Evolutionary conservation across 2,329 filamentous ascomycete genomes (phyloP), one percentile per base, ranked within the genome.

Genomic region (Fusarium lateritium): DNA sequence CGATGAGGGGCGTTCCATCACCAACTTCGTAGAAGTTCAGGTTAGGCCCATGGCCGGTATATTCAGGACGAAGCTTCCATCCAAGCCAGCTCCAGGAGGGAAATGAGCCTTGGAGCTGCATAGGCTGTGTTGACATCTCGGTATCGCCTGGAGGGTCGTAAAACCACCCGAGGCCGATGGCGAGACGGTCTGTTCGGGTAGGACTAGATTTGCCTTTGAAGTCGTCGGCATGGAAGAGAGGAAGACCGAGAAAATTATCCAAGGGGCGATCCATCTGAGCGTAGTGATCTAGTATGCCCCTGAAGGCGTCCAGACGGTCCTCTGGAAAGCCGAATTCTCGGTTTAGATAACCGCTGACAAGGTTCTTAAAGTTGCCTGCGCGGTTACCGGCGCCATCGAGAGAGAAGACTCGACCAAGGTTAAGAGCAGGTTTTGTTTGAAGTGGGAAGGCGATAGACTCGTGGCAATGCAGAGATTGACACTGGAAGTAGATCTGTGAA

Each of bases 71-170:
- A 9, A 75, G 63, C 26, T 73, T 74, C 79, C 79, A 81, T 6
- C 77, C 73, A 8, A 81, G 75, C 79, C 79, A 81, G 6, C 78
- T 79, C 79, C 79, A 81, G 0, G 79, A 80, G 3, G 79, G 79
- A 44, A 77, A 79, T 5, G 70, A 52, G 24, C 69, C 72, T 17
- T 75, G 69, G 38, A 72, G 71, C 36, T 65, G 74, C 57, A 76
- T 73, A 26, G 76, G 75, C 40, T 75, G 69, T n/a, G 67, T 51
- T 24, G 69, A 56, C 38, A 57, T 31, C 15, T 72, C 65, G 5
- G 36, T 46, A 34, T 73, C 69, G 6, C 71, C 65, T 26, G 70
- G 56, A 22, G 72, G 72, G 40, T 76, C 75, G 28, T 75, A 68
- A 43, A 74, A 71, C 79, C 79, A 81, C n/a, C 78, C 76, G 5